Conservation (phyloP, 306 rosid genomes). For the Acacia crassicarpa region DNA sequence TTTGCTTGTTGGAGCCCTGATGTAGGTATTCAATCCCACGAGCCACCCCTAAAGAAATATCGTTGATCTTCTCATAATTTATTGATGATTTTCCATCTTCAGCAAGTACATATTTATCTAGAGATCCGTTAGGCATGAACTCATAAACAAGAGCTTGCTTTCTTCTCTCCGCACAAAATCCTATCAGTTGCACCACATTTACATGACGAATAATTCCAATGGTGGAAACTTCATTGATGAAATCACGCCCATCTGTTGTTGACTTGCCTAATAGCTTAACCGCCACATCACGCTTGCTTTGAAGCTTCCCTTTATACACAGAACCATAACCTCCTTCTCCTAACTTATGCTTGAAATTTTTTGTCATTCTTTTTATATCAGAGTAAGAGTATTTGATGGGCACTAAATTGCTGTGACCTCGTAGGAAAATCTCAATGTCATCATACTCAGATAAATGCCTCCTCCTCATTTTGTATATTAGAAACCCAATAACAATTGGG, state of each 20-base stretch:
- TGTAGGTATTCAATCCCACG: background rate
- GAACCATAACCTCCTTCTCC: background rate
- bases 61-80: background rate
- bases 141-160: background rate
- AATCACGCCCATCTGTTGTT: background rate
- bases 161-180: background rate
- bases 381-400: conserved; percentile 28
- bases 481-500: background rate
- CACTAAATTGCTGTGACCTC: background rate
- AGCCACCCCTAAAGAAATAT: background rate
- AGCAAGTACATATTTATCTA: background rate
- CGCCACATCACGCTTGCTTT: conserved; percentile 10
- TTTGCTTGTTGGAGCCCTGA: background rate
- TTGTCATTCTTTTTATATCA: conserved; percentile 5
- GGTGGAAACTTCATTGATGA: conserved; percentile 24
- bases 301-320: conserved; percentile 21
- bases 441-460: background rate
- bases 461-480: conserved; percentile 22
- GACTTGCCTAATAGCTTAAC: conserved; percentile 11
- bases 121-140: conserved; percentile 2
- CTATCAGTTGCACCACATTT: background rate
- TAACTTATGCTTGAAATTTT: conserved; percentile 20
- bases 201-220: conserved; percentile 6
- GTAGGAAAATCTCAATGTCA: conserved; percentile 10
- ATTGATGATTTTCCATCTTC: background rate